These are phyloP conservation scores for Oleoguttula mirabilis DNA, from an alignment of 495 filamentous ascomycete genomes.

Conservation along the genomic window DNA sequence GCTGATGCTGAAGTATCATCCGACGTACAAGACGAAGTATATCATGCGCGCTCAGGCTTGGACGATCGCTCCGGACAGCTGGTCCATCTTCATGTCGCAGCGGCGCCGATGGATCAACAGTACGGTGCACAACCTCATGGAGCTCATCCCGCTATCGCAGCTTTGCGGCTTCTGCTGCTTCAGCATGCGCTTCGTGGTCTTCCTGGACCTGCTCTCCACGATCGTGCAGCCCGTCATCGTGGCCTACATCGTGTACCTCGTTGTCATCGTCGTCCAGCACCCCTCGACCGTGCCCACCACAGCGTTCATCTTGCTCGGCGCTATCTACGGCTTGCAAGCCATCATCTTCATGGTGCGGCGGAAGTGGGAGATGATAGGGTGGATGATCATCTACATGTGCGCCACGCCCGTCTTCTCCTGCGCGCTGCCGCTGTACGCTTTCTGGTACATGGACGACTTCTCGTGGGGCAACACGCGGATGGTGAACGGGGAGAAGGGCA, in stretches of 20 bases:
- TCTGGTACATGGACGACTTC: slow-evolving; percentile 99
- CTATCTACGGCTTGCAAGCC: slow-evolving; percentile 91
- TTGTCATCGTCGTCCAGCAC: slow-evolving; percentile 54
- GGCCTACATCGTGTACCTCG: slow-evolving; percentile 84
- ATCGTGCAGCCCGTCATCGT: slow-evolving; percentile 83
- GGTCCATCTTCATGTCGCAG: slow-evolving; percentile 90
- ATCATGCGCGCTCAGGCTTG: slow-evolving; percentile 83
- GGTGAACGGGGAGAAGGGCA: slow-evolving; percentile 89
- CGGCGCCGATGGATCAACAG: slow-evolving; percentile 99
- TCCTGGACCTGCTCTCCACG: slow-evolving; percentile 84
- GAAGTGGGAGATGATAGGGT: slow-evolving; percentile 99
- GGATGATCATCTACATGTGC: slow-evolving; percentile 93
- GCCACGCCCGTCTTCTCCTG: slow-evolving; percentile 89
- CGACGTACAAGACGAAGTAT: slow-evolving; percentile 96
- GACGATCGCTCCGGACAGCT: slow-evolving; percentile 91
- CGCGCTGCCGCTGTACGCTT: slow-evolving; percentile 82
- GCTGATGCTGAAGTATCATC: slow-evolving; percentile 81
- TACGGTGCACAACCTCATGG: slow-evolving; percentile 93
- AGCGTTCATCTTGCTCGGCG: slow-evolving; percentile 79
- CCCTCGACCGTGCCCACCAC: slow-evolving; percentile 59
- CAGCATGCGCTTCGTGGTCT: slow-evolving; percentile 97
- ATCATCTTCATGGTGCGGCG: slow-evolving; percentile 92
- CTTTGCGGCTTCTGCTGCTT: slow-evolving; percentile 99
- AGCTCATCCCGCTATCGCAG: slow-evolving; percentile 83
- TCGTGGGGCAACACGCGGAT: slow-evolving; percentile 94